Percentiles rank a stretch among this genome's conserved stretches.
phyloP scores from a whole-genome alignment of 495 filamentous ascomycete species.

The Bryoglossum gracile region DNA sequence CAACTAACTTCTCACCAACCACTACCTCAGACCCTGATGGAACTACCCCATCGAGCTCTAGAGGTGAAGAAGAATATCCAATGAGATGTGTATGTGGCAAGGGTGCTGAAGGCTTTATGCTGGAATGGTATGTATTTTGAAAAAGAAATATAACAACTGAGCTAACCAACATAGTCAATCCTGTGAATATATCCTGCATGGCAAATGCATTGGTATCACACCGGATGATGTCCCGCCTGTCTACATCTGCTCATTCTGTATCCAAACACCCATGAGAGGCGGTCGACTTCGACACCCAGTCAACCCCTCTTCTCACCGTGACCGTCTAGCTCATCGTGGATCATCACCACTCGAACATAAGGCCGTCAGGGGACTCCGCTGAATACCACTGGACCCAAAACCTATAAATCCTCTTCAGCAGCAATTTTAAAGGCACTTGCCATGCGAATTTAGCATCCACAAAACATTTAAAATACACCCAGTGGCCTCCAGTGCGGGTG shows the following conservation, averaged over 20 bases:
- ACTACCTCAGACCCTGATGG: constrained; percentile 60
- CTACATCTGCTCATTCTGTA: constrained; percentile 76
- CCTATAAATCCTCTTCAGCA: not conserved
- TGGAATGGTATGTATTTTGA: constrained; percentile 62
- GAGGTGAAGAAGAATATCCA: too few species aligned
- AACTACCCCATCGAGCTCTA: constrained; percentile 56
- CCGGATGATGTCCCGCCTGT: constrained; percentile 58
- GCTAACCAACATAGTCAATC: constrained; percentile 54
- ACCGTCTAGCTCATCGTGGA: constrained; percentile 25
- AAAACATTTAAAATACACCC: too few species aligned
- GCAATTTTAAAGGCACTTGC: too few species aligned
- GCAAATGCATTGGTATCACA: constrained; percentile 66
- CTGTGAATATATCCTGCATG: constrained; percentile 80
- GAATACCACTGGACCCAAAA: constrained; percentile 10
- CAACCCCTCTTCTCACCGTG: too few species aligned
- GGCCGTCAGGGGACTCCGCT: constrained; percentile 50
- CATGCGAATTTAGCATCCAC: too few species aligned
- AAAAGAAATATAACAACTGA: not conserved
- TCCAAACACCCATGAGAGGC: constrained; percentile 57
- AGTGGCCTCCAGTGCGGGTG: too few species aligned
- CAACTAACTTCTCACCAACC: constrained; percentile 49
- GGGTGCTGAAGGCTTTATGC: constrained; percentile 65
- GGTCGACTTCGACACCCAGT: constrained; percentile 53
- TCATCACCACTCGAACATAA: constrained; percentile 63
- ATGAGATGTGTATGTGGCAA: too few species aligned